phyloP scores from a whole-genome alignment of 257 asterid genomes.

The Rhazya stricta region DNA sequence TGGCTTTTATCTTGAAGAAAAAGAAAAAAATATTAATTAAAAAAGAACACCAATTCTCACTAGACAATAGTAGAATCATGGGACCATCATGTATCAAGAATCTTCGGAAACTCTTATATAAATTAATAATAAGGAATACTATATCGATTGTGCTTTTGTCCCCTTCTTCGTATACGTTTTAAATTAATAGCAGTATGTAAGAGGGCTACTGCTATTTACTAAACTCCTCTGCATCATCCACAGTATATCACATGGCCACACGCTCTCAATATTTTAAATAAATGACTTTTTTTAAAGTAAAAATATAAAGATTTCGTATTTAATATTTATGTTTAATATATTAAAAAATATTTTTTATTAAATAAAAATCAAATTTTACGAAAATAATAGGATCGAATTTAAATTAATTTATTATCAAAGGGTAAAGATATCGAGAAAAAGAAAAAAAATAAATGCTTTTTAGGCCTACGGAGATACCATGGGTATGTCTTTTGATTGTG shows the following conservation, averaged over 20 bases:
- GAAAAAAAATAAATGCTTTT: too few species aligned
- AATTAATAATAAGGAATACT: neutral
- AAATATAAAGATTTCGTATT: too few species aligned
- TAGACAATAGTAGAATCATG: neutral
- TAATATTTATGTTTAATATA: too few species aligned
- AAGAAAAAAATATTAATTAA: neutral
- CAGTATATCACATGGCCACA: neutral
- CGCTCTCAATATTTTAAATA: neutral
- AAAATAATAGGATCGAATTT: too few species aligned
- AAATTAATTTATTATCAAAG: too few species aligned
- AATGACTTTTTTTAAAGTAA: too few species aligned
- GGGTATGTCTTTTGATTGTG: too few species aligned
- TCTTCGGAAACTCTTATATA: neutral
- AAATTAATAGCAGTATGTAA: neutral
- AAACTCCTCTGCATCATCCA: neutral
- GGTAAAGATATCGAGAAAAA: too few species aligned
- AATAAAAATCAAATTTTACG: too few species aligned
- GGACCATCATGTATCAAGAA: conserved; percentile 1
- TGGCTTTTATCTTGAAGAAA: neutral
- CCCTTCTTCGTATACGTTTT: neutral
- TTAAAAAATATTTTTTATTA: too few species aligned
- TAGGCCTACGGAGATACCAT: too few species aligned
- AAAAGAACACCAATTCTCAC: neutral
- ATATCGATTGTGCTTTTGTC: conserved; percentile 4
- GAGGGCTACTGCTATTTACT: neutral